Conservation (phyloP, 2,329 filamentous ascomycete genomes). For the Tricladium varicosporioides region DNA sequence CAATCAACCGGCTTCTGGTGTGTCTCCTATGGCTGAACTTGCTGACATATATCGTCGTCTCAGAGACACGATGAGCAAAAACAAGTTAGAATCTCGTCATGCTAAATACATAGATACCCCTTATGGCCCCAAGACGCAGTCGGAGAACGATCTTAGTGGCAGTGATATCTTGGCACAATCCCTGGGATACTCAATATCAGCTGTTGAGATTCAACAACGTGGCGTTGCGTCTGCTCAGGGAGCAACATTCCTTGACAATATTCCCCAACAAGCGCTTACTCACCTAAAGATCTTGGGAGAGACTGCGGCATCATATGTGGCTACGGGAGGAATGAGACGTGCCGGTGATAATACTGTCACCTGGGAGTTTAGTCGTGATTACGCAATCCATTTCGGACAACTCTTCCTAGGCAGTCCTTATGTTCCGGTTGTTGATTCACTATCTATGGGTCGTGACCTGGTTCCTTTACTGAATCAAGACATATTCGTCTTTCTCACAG, state of each 20-base stretch:
- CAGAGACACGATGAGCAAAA: conserved; percentile 55
- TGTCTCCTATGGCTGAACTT: conserved; percentile 49
- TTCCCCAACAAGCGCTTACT: conserved; percentile 79
- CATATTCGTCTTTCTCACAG: conserved; percentile 76
- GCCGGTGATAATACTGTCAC: conserved; percentile 59
- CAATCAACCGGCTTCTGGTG: conserved; percentile 38
- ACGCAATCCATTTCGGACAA: conserved; percentile 71
- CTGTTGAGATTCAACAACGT: conserved; percentile 88
- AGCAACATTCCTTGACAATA: conserved; percentile 75
- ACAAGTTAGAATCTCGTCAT: conserved; percentile 46
- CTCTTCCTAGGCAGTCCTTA: conserved; percentile 51
- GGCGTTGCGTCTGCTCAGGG: conserved; percentile 74
- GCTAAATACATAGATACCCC: too few relatives aligned
- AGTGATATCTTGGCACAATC: conserved; percentile 62
- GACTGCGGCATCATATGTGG: conserved; percentile 81
- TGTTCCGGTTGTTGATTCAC: conserved; percentile 13
- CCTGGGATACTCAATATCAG: conserved; percentile 82
- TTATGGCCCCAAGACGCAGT: neutral
- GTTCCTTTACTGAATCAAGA: conserved; percentile 62
- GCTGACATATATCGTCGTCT: conserved; percentile 59
- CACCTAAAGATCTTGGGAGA: conserved; percentile 87
- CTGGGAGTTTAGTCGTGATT: conserved; percentile 64
- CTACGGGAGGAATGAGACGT: conserved; percentile 67
- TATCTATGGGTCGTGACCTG: conserved; percentile 39
- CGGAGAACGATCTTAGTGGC: neutral